A percentile compares a stretch with the other conserved stretches of the same genome.
These are phyloP conservation scores for Botrytis porri DNA, from an alignment of 2,329 filamentous ascomycete species.

Conservation along the genomic window DNA sequence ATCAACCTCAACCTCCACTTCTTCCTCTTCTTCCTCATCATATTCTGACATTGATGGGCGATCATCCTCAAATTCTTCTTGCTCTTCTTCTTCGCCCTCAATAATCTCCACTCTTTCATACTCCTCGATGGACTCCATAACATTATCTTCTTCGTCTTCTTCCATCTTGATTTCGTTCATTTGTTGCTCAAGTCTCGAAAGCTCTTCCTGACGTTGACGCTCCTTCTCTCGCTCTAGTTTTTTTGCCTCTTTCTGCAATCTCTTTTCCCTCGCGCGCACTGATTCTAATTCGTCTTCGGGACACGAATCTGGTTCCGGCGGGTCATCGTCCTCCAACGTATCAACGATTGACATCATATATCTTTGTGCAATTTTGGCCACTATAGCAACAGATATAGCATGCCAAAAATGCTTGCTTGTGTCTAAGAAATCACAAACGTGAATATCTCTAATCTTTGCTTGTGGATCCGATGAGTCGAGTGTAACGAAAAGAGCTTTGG, in stretches of 20 bases:
- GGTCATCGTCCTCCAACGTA: conserved; percentile 31
- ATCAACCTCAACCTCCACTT: background rate
- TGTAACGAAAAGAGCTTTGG: conserved; percentile 35
- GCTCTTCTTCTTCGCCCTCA: conserved; percentile 6
- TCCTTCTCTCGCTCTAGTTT: conserved; percentile 9
- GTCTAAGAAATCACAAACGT: conserved; percentile 35
- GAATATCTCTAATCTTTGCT: conserved; percentile 32
- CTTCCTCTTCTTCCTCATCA: conserved; percentile 10
- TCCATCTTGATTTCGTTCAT: conserved; percentile 4
- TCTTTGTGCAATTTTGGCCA: conserved; percentile 35
- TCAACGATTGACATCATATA: conserved; percentile 36
- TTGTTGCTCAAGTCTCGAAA: conserved; percentile 9
- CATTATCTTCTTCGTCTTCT: conserved; percentile 3
- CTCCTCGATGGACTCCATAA: conserved; percentile 13
- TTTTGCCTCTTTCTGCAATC: conserved; percentile 7
- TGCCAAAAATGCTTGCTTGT: conserved; percentile 38
- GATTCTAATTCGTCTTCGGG: conserved; percentile 14
- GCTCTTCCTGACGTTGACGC: background rate
- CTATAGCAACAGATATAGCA: conserved; percentile 37
- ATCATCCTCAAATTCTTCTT: conserved; percentile 16
- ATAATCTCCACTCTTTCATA: conserved; percentile 2
- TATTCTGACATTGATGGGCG: background rate
- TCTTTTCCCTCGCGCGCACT: background rate
- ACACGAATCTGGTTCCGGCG: conserved; percentile 30
- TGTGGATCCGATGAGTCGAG: conserved; percentile 34